Evolutionary conservation across 306 rosid genomes (phyloP), one percentile per base, ranked within the genome.

Genomic region (Fragaria iinumae): DNA sequence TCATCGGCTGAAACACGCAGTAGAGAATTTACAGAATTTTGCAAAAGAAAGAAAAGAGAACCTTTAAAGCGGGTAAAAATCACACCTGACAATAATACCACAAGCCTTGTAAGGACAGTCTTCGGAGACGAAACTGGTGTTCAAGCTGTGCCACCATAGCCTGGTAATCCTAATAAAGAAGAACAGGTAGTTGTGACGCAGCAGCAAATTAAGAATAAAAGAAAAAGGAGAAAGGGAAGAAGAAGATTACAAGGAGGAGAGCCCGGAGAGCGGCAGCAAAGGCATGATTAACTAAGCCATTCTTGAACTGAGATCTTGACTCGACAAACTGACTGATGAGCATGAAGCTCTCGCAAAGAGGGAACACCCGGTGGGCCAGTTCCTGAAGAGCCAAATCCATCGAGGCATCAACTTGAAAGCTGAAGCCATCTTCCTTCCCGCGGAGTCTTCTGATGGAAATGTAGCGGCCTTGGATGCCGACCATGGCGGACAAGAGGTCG

Each of bases 301-400:
- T 89, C 84, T 90, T 89, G 89, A 95, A 95, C 81, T 92, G 97
- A 75, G 97, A 95, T 82, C 93, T 88, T 18, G 87, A 89, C 78
- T 95, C 98, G 80, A 90, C 96, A 89, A 90, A 95, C 57, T 83
- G 96, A 83, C 80, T 84, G 78, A 95, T 89, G 85, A 92, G 83
- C 73, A 92, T 67, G 82, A 89, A 95, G 88, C 92, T 90, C 84
- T 87, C 91, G 77, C 97, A 92, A 43, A 95, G 83, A 53, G 97
- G 97, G 71, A 95, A 95, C 73, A 90, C 80, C 76, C 97, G 89
- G 79, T 94, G 92, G 49, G 95, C 91, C 86, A 92, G 83, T 86
- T 94, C 97, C 98, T 94, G 96, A 50, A 95, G 91, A 65, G 98
- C 89, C 84, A 90, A 92, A 89, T 95, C 98, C 98, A 89, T 95